Base-by-base conservation (phyloP, 2,329 filamentous ascomycete species). In the Arachnopeziza araneosa region DNA sequence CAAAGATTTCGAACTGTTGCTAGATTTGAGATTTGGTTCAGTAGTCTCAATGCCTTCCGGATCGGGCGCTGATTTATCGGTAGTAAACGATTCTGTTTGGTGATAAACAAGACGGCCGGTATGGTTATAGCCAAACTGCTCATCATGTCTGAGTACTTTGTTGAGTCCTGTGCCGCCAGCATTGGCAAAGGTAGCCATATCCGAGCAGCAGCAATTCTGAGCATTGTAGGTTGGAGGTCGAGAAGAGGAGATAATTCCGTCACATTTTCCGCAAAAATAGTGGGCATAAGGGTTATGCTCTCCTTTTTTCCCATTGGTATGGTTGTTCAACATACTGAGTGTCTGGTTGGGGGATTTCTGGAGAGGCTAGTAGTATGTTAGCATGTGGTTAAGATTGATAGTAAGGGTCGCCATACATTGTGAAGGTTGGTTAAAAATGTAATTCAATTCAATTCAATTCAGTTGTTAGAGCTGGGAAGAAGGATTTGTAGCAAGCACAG, bases 181-280 rank as follows among this genome's bases (percentile, higher is more conserved):
- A 50, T 49, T 52, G 24, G 50, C 52, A n/a, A 54, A 55, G 21
- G 50, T 48, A 30, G 58, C 65, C 10, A 63, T 48, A 52, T 67
- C 64, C 14, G 61, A 61, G 54, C 68, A 71, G 59, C 61, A 57
- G 52, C 68, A 69, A 21, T 70, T 69, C 12, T 67, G 66, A 10
- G 60, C 19, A 50, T 68, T 70, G 63, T 64, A 65, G 56, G 63
- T 36, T 1, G 68, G 68, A 24, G 64, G 68, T 17, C 68, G 66
- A 12, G 62, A 59, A 12, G 68, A 53, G 6, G 66, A 68, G 26
- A 67, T 64, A 9, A 57, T 58, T 44, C 65, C 66, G 60, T 63
- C 64, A 63, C 67, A 69, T 36, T 32, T 22, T 24, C 55, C 52
- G 23, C 67, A 70, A n/a, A 55, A 24, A 60, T 65, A 70, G n/a